A percentile compares a stretch with the other conserved stretches of the same genome.
Evolutionary conservation across 257 asterid species (phyloP).

Genomic region (Solanum tarijense): DNA sequence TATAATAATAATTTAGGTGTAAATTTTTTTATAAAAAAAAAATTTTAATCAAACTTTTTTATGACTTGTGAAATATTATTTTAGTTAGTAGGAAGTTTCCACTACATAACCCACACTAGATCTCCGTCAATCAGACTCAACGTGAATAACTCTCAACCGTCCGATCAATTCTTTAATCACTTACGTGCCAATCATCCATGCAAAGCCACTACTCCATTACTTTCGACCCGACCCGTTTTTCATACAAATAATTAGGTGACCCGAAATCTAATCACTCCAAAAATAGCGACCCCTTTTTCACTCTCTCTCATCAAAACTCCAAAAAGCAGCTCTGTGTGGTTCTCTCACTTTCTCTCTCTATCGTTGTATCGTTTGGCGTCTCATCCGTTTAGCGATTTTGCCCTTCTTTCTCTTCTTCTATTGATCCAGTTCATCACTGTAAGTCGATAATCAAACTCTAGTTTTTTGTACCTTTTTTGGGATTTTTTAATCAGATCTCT

Average conservation of each 20-base stretch:
- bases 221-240: not conserved
- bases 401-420: slow-evolving; percentile 23
- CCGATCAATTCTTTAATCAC: not conserved
- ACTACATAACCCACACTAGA: not conserved
- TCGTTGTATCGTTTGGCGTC: not conserved
- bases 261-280: slow-evolving; percentile 16
- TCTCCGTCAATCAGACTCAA: not conserved
- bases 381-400: slow-evolving; percentile 21
- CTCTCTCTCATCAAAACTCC: slow-evolving; percentile 8
- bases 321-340: slow-evolving; percentile 14
- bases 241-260: not conserved
- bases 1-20: no score
- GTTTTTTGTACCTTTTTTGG: not conserved
- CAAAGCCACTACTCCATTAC: not conserved
- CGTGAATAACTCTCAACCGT: not conserved
- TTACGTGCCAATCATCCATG: not conserved
- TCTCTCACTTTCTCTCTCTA: slow-evolving; percentile 22
- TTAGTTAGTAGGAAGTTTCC: not conserved
- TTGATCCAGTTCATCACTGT: slow-evolving; percentile 35
- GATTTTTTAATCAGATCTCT: slow-evolving; percentile 18
- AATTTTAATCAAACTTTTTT: no score
- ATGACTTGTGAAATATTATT: not conserved
- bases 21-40: no score
- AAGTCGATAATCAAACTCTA: slow-evolving; percentile 20
- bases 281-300: slow-evolving; percentile 3